phyloP scores from a whole-genome alignment of 1,284 basidiomycete species.

The Apiotrichum domesticum region DNA sequence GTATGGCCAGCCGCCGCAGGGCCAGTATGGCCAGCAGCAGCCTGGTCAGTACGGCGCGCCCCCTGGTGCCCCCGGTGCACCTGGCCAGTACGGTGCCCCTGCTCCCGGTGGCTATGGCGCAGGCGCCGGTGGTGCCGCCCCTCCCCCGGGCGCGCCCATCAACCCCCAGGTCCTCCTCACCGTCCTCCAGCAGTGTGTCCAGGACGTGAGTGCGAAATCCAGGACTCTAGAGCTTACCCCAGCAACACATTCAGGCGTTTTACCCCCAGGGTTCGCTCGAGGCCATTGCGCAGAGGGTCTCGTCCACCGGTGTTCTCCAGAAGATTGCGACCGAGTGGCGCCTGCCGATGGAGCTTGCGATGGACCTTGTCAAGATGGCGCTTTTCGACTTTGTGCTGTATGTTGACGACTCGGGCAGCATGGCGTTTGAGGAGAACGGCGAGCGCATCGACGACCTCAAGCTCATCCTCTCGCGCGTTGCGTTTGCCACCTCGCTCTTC shows the following conservation, averaged over 20 bases:
- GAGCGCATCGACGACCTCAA: conserved; percentile 49
- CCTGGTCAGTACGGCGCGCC: conserved; percentile 20
- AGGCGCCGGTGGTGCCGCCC: conserved; percentile 7
- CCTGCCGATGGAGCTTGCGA: conserved; percentile 34
- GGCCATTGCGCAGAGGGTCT: conserved; percentile 46
- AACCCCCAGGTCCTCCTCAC: conserved; percentile 22
- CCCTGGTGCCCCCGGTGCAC: background rate
- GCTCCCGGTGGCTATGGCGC: no score
- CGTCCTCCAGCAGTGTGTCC: conserved; percentile 43
- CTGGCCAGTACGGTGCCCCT: conserved; percentile 14
- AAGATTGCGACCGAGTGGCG: conserved; percentile 47
- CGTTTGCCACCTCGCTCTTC: conserved; percentile 48
- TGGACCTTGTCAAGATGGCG: conserved; percentile 39
- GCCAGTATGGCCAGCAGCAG: conserved; percentile 15
- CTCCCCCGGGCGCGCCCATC: conserved; percentile 17
- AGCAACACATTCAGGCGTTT: conserved; percentile 49
- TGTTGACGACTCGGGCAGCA: conserved; percentile 48
- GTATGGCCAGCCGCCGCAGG: conserved; percentile 5
- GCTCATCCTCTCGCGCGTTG: conserved; percentile 46
- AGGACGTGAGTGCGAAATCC: conserved; percentile 36
- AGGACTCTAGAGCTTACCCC: background rate
- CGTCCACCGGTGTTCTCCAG: conserved; percentile 43
- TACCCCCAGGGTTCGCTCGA: conserved; percentile 48
- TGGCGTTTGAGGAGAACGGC: conserved; percentile 47
- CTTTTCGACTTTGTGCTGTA: conserved; percentile 47